A percentile compares a stretch with the other conserved stretches of the same genome.
Evolutionary conservation across 2,329 filamentous ascomycete species (phyloP).

Genomic region (Paecilomyces formosus): DNA sequence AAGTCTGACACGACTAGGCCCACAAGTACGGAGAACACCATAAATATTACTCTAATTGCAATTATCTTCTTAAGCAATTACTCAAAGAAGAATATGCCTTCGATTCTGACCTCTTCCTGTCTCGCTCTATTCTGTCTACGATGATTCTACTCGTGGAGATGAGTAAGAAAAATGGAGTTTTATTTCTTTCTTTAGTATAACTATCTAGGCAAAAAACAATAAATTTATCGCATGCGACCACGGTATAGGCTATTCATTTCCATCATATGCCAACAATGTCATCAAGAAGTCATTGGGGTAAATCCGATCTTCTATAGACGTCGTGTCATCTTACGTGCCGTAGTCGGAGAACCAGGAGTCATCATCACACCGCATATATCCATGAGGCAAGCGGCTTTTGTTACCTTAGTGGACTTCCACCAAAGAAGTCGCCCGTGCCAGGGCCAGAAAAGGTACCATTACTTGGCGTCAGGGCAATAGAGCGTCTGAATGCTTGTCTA

Average conservation of each 20-base stretch:
- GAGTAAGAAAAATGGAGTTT: not conserved
- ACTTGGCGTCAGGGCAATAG: constrained; percentile 35
- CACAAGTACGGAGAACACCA: no score
- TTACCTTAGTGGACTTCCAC: constrained; percentile 31
- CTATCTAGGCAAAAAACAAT: not conserved
- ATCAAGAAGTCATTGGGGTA: not conserved
- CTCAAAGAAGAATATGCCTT: no score
- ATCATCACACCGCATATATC: not conserved
- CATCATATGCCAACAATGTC: not conserved
- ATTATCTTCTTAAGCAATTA: no score
- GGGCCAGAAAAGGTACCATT: constrained; percentile 33
- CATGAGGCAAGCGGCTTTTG: not conserved
- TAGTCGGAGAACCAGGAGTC: not conserved
- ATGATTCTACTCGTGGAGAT: not conserved
- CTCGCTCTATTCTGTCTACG: no score
- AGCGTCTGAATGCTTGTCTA: constrained; percentile 34
- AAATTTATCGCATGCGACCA: not conserved
- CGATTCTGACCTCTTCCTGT: no score
- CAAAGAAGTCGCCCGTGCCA: constrained; percentile 30
- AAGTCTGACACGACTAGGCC: no score
- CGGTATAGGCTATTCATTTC: not conserved
- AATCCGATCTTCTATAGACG: not conserved
- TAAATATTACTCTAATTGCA: no score
- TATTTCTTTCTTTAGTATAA: not conserved
- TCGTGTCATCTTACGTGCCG: not conserved